These are phyloP conservation scores for Magnusiomyces ingens DNA, from an alignment of 1,139 yeast genomes.

Conservation along the genomic window DNA sequence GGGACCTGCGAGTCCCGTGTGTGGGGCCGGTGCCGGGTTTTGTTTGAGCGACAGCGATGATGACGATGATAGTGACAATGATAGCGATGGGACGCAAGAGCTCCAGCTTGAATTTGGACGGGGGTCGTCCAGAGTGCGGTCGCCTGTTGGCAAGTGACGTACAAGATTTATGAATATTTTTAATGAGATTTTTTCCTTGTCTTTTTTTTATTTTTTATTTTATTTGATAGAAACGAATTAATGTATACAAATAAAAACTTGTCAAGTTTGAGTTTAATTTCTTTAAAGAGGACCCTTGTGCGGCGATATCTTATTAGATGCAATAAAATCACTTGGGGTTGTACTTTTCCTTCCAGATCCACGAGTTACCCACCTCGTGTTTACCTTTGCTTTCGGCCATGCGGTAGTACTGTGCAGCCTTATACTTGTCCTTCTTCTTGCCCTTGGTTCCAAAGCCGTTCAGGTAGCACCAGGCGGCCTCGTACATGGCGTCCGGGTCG, in stretches of 20 bases:
- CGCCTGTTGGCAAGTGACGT: neutral
- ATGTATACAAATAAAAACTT: too few relatives aligned
- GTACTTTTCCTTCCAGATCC: slow-evolving; percentile 34
- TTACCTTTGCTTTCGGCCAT: slow-evolving; percentile 30
- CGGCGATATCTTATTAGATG: too few relatives aligned
- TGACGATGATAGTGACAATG: neutral
- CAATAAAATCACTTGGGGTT: slow-evolving; percentile 7
- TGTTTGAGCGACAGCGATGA: neutral
- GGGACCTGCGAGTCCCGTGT: too few relatives aligned
- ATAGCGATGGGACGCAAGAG: neutral
- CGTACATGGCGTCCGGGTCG: slow-evolving; percentile 33
- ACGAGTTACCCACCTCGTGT: slow-evolving; percentile 31
- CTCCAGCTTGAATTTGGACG: neutral
- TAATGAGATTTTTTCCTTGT: too few relatives aligned
- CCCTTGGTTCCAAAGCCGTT: slow-evolving; percentile 28
- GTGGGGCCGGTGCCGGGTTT: too few relatives aligned
- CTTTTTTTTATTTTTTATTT: too few relatives aligned
- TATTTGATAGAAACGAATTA: too few relatives aligned
- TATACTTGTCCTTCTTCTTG: slow-evolving; percentile 27
- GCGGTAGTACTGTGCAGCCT: slow-evolving; percentile 30
- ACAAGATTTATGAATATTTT: too few relatives aligned
- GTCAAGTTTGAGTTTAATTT: too few relatives aligned
- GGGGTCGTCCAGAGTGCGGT: neutral
- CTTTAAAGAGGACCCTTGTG: too few relatives aligned
- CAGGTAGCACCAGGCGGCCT: slow-evolving; percentile 28